Evolutionary conservation across 1,139 yeast genomes (phyloP).

Genomic region (Zhuliangozyma blackwelliae): DNA sequence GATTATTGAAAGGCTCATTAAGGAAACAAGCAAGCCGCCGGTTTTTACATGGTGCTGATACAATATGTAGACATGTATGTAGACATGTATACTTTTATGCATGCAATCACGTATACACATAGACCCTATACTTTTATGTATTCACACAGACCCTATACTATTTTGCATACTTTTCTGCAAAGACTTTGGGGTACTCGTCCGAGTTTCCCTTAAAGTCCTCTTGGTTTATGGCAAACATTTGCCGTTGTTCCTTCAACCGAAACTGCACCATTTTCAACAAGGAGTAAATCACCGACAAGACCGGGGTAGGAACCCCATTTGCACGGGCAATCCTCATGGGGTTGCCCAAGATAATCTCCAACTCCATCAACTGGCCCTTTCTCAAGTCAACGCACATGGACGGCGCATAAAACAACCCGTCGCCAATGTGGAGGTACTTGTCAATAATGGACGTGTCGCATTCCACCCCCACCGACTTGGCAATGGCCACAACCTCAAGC

Average conservation of each 20-base stretch:
- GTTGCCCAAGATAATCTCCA: constrained; percentile 69
- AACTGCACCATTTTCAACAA: constrained; percentile 58
- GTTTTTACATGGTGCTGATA: constrained; percentile 66
- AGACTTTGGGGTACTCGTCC: constrained; percentile 27
- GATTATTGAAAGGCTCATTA: constrained; percentile 59
- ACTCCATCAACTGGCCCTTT: constrained; percentile 66
- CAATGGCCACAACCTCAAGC: constrained; percentile 59
- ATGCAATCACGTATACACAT: background rate
- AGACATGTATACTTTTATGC: background rate
- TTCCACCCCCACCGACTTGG: constrained; percentile 57
- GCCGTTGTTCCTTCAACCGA: constrained; percentile 51
- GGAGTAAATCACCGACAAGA: constrained; percentile 51
- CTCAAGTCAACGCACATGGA: constrained; percentile 72
- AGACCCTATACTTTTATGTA: background rate
- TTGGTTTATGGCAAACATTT: constrained; percentile 31
- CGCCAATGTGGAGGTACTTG: constrained; percentile 53
- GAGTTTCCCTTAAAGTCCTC: constrained; percentile 26
- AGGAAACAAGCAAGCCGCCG: constrained; percentile 55
- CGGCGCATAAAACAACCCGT: constrained; percentile 62
- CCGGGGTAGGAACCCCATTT: constrained; percentile 56
- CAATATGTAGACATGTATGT: background rate
- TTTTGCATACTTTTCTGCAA: constrained; percentile 11
- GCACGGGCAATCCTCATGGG: constrained; percentile 58
- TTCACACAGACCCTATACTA: background rate
- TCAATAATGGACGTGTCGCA: constrained; percentile 42